phyloP scores from a whole-genome alignment of 495 filamentous ascomycete genomes.

The Trichocladium antarcticum region DNA sequence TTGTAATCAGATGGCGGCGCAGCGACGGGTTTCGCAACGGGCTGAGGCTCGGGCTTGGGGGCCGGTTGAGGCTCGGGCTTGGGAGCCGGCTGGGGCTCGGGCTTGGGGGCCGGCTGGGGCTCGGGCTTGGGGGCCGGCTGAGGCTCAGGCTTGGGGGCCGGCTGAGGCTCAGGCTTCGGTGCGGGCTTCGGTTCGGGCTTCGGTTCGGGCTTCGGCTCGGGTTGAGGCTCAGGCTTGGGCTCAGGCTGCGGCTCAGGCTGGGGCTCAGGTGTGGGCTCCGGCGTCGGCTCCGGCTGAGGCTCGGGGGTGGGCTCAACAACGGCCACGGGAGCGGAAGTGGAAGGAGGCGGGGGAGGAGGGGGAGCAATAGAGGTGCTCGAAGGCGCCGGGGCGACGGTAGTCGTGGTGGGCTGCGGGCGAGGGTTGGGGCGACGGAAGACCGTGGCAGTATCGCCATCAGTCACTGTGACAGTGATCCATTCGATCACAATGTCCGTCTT shows the following conservation, averaged over 20 bases:
- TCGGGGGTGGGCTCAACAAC: constrained; percentile 5
- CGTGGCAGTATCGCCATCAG: constrained; percentile 25
- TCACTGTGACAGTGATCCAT: constrained; percentile 52
- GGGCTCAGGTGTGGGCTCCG: constrained; percentile 1
- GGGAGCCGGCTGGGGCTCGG: constrained; percentile 1
- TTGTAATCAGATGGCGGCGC: constrained; percentile 22
- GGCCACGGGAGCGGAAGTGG: constrained; percentile 4
- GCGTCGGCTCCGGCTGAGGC: constrained; percentile 1
- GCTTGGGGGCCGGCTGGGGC: constrained; percentile 1
- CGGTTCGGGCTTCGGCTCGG: constrained; percentile 3
- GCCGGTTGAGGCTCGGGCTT: neutral
- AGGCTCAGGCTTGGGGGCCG: neutral
- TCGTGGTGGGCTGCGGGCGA: constrained; percentile 13
- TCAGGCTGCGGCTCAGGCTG: neutral
- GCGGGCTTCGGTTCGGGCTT: neutral
- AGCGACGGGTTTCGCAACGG: constrained; percentile 4
- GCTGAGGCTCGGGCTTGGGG: constrained; percentile 1
- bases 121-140: constrained; percentile 6
- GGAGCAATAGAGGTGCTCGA: constrained; percentile 5
- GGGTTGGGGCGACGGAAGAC: constrained; percentile 7
- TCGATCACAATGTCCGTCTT: constrained; percentile 47
- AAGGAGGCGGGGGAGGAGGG: constrained; percentile 7
- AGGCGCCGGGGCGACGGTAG: constrained; percentile 2
- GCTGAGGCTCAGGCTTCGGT: constrained; percentile 1
- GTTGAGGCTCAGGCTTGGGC: constrained; percentile 1